Conservation (phyloP, 768 basidiomycete species). For the Leccinellum luteum region DNA sequence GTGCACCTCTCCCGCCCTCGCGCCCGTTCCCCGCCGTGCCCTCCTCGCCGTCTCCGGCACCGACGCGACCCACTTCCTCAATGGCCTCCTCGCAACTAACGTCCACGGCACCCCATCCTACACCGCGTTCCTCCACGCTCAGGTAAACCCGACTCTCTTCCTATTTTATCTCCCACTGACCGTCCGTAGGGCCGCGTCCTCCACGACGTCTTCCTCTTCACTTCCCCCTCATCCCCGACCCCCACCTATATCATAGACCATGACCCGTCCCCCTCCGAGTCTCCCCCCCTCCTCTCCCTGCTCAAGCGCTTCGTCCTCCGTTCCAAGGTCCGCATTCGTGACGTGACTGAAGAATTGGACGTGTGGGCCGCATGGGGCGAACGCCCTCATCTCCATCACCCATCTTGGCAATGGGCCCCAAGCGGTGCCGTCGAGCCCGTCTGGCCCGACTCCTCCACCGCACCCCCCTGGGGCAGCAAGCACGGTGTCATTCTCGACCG, state of each 20-base stretch:
- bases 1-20: slow-evolving; percentile 49
- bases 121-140: slow-evolving; percentile 75
- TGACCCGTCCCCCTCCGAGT: slow-evolving; percentile 59
- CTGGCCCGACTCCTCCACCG: slow-evolving; percentile 51
- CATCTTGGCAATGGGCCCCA: slow-evolving; percentile 53
- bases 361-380: slow-evolving; percentile 82
- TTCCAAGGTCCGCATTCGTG: slow-evolving; percentile 81
- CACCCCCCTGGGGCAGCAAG: slow-evolving; percentile 63
- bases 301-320: slow-evolving; percentile 86
- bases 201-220: slow-evolving; percentile 86
- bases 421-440: slow-evolving; percentile 79
- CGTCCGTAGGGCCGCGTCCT: slow-evolving; percentile 75
- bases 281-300: slow-evolving; percentile 59
- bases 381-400: slow-evolving; percentile 35
- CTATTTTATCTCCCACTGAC: not conserved
- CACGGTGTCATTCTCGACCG: slow-evolving; percentile 57
- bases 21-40: slow-evolving; percentile 62
- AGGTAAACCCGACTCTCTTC: slow-evolving; percentile 40
- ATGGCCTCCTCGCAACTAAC: slow-evolving; percentile 64
- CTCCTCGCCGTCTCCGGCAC: slow-evolving; percentile 77
- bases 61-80: slow-evolving; percentile 78
- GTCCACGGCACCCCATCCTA: slow-evolving; percentile 55
- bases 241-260: slow-evolving; percentile 69
- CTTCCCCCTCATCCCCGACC: slow-evolving; percentile 44
- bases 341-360: slow-evolving; percentile 75